Base-by-base conservation (phyloP, 139 green algal genomes). In the Nannochloris sp. region DNA sequence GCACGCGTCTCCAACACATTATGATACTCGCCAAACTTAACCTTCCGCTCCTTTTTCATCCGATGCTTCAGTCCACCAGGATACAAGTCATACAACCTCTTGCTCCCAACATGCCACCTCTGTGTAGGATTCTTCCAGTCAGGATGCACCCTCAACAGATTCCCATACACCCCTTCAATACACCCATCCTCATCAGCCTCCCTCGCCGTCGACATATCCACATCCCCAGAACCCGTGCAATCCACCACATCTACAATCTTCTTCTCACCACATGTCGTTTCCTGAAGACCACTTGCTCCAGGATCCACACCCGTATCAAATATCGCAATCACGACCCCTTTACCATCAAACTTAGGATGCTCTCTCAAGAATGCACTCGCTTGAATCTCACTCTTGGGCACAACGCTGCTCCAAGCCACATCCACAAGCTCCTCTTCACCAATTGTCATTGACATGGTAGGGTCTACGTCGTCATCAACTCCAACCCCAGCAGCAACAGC, bases 241-340 rank as follows among this genome's bases (percentile, higher is more conserved):
- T 97, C 89, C 11, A 83, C 57, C 10, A 83, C 49, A 45, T 85
- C 78, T 0, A 85, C 23, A 49, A 85, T 74, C 78, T 97, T 97
- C 8, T 87, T 85, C 60, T 84, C 82, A 58, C 86, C 87, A 55
- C 93, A 80, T 5, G 68, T 76, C 11, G 86, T 93, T n/a, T 70
- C 62, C 67, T 91, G 84, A 63, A 96, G 73, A 2, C 87, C 87
- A 5, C 74, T 69, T 1, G 87, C 85, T 6, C 88, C 82, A 26
- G 82, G 80, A 56, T 89, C 82, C 6, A 86, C 77, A 8, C 87
- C 89, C 1, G 89, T 94, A 69, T 97, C 90, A 40, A 97, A 85
- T 26, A 97, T 94, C 6, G 83, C 85, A 4, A 96, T 77, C 16
- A 93, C 69, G 4, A 85, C 70, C 11, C 85, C 88, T 0, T 87